Base-by-base conservation (phyloP, 2,329 filamentous ascomycete species). In the Colletotrichum magnum region DNA sequence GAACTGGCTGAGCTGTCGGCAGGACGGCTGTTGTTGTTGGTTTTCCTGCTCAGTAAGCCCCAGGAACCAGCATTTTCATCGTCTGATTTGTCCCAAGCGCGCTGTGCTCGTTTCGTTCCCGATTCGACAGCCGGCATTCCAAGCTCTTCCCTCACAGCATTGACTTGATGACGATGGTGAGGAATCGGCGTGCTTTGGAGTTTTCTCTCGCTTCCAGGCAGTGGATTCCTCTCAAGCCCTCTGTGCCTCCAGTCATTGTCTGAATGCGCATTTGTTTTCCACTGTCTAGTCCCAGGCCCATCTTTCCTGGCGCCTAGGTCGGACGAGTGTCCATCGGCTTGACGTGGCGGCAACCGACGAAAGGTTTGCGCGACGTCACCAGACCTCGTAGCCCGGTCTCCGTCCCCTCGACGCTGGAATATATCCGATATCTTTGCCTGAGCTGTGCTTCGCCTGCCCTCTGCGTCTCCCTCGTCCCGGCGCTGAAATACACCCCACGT, bases 171-270 rank as follows among this genome's bases (percentile, higher is more conserved):
- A 24, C 62, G 50, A 18, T 61, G 51, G 16, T 69, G 67, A 13
- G 67, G 67, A 43, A 69, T 36, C 13, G 67, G 56, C 4, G 36
- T 67, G 13, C 56, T 47, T 15, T 51, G 67, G 13, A 16, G 28
- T 43, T 61, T 62, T 7, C n/a, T 51, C n/a, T 61, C 67, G 26
- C 9, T 24, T n/a, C 59, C 59, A n/a, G 56, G 10, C 6, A 54
- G 39, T n/a, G 21, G 21, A 18, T 21, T 60, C 18, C 47, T 51
- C 9, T 51, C 58, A 6, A 52, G 36, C 52, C 18, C 59, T 13
- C 52, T 32, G 24, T 69, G 67, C 43, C 67, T 61, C 67, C 62
- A 66, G 36, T 69, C 62, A n/a, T 32, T 50, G 36, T 16, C 13
- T 6, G 6, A 15, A 15, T 24, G 15, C n/a, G 26, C 28, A 39